Base-by-base conservation (phyloP, 352 stramenopile genomes). In the Globisporangium radiosum region DNA sequence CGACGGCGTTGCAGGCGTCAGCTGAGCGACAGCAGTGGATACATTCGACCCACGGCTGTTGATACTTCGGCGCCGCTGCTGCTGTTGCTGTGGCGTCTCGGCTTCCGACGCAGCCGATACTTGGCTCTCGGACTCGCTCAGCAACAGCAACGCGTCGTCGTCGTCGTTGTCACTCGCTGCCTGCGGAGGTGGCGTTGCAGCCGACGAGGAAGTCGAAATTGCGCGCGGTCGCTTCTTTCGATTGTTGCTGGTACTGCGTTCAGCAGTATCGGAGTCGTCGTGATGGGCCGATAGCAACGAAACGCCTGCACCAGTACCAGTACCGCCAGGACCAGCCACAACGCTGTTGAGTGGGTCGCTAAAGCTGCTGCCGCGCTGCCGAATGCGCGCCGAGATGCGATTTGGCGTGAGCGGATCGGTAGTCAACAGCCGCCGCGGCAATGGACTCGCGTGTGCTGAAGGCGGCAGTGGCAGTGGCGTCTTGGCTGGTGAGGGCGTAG, bases 51-150 rank as follows among this genome's bases (percentile, higher is more conserved):
- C 25, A 25, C 25, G 25, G 25, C 25, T 25, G 25, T 25, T 25
- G 25, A 25, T 25, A 25, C 56, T 47, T 69, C 51, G 52, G 57
- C 4, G 56, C 54, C 25, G 64, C 56, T 7, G 37, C 37, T 57
- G 50, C 53, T 76, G 17, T 43, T 57, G 19, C 59, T 38, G n/a
- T 57, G 45, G 74, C 2, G 58, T 59, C 43, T 83, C 71, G 6
- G 69, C 67, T 57, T 85, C 76, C 5, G 80, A 85, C 9, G 71
- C 69, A 9, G 74, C 70, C 15, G 81, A 90, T 1, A 70, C 59
- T 15, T 88, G 78, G 59, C 76, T 88, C 56, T 88, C 78, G 0
- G 69, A 81, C 10, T 68, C 78, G 60, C 81, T 90, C 7, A 73
- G 39, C 38, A 50, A 45, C 8, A 13, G 7, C 40, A 13, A 7